A percentile compares a stretch with the other conserved stretches of the same genome.
Conservation (phyloP, 805 yeast genomes). For the Yarrowia osloensis region DNA sequence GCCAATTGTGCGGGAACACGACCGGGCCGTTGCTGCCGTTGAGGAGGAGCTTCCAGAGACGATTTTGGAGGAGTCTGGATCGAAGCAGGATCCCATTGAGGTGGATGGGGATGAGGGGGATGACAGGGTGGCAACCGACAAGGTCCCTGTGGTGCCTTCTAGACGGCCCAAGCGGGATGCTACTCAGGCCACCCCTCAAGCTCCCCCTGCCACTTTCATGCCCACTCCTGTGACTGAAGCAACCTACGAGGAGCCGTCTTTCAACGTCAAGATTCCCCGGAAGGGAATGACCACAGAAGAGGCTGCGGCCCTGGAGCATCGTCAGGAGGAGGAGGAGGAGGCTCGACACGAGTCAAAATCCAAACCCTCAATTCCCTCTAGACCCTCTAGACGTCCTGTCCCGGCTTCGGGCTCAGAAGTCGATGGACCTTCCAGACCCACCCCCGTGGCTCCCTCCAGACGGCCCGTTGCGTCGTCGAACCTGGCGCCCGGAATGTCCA, state of each 20-base stretch:
- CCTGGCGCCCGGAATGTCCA: background rate
- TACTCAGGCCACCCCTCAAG: too few species aligned
- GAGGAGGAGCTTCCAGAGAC: background rate
- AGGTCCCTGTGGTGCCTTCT: background rate
- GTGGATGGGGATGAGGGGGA: background rate
- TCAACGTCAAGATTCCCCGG: background rate
- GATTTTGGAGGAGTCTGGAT: background rate
- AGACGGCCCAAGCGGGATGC: background rate
- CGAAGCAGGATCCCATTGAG: background rate
- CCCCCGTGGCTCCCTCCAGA: background rate
- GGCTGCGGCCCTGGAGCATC: background rate
- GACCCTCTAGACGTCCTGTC: background rate
- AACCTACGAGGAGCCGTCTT: background rate
- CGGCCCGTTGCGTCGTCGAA: background rate
- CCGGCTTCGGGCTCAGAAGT: background rate
- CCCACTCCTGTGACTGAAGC: constrained; percentile 12
- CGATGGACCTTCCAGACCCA: background rate
- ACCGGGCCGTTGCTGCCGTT: background rate
- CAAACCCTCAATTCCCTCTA: background rate
- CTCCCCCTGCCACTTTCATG: background rate
- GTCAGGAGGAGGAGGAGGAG: background rate
- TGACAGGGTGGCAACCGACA: background rate
- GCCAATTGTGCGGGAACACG: constrained; percentile 14
- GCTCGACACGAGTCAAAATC: background rate
- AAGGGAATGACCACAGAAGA: constrained; percentile 4